phyloP scores from a whole-genome alignment of 2,329 filamentous ascomycete genomes.

The Fusarium zealandicum region DNA sequence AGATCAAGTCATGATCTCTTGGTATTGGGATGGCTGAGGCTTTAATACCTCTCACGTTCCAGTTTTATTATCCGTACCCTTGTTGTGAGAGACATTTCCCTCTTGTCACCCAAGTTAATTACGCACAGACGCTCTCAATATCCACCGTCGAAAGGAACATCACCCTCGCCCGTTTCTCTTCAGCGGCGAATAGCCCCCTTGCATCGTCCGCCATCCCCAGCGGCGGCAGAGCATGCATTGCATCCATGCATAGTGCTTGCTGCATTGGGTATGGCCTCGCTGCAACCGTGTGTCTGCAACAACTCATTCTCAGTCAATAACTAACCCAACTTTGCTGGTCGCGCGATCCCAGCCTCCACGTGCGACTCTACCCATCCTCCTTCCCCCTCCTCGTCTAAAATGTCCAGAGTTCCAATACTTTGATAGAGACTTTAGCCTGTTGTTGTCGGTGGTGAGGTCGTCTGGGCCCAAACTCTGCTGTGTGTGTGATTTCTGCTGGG shows the following conservation, averaged over 20 bases:
- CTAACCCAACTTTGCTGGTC: conserved; percentile 10
- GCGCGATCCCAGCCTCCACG: conserved; percentile 34
- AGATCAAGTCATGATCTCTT: neutral
- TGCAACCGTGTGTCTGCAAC: conserved; percentile 20
- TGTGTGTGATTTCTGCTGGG: too few relatives aligned
- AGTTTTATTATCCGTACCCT: neutral
- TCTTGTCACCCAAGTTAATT: neutral
- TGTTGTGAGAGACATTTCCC: neutral
- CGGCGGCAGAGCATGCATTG: conserved; percentile 6
- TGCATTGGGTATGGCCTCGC: conserved; percentile 36
- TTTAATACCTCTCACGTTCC: neutral
- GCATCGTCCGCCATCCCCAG: conserved; percentile 8
- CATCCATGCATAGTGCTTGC: conserved; percentile 27
- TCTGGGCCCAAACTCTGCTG: neutral
- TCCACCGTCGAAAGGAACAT: conserved; percentile 4
- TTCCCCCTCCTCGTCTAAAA: neutral
- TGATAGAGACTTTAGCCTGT: conserved; percentile 4
- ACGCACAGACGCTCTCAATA: neutral
- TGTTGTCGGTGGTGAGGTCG: conserved; percentile 4
- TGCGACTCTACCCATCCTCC: conserved; percentile 11
- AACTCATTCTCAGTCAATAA: conserved; percentile 14
- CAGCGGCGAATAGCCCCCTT: conserved; percentile 19
- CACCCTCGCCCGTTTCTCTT: conserved; percentile 11
- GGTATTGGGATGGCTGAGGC: neutral
- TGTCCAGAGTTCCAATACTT: too few relatives aligned